These are phyloP conservation scores for Echinochloa phyllopogon DNA, from an alignment of 176 grass and related monocot species.

Conservation along the genomic window DNA sequence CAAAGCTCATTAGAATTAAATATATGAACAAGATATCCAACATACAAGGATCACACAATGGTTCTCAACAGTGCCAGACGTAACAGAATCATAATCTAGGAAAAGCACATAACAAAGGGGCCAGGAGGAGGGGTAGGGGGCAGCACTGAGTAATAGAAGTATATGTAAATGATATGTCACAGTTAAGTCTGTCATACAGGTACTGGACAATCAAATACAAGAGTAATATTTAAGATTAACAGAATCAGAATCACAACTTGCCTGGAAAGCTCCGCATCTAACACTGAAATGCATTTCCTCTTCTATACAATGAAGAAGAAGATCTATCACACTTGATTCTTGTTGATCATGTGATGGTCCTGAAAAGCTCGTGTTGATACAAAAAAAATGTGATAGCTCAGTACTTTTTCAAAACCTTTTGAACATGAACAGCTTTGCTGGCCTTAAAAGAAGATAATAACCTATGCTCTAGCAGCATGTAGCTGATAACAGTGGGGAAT, in stretches of 20 bases:
- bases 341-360: constrained; percentile 45
- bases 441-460: constrained; percentile 24
- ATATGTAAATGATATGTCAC: neutral
- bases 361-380: constrained; percentile 46
- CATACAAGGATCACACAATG: neutral
- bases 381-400: constrained; percentile 45
- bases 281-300: constrained; percentile 65
- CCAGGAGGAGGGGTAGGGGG: neutral
- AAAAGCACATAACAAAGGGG: constrained; percentile 8
- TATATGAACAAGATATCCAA: neutral
- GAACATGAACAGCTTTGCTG: constrained; percentile 1
- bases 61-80: neutral
- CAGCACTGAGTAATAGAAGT: neutral
- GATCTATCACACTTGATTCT: constrained; percentile 57
- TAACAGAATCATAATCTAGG: constrained; percentile 14
- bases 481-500: constrained; percentile 24
- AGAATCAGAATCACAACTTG: constrained; percentile 34
- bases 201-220: constrained; percentile 35
- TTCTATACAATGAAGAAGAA: constrained; percentile 72
- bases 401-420: constrained; percentile 38
- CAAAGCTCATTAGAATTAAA: constrained; percentile 1
- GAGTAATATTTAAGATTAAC: constrained; percentile 33
- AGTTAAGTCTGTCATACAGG: constrained; percentile 11
- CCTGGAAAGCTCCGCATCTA: constrained; percentile 86
- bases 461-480: constrained; percentile 25